A percentile compares a stretch with the other conserved stretches of the same genome.
phyloP scores from a whole-genome alignment of 2,329 filamentous ascomycete genomes.

The Colletotrichum tropicale region DNA sequence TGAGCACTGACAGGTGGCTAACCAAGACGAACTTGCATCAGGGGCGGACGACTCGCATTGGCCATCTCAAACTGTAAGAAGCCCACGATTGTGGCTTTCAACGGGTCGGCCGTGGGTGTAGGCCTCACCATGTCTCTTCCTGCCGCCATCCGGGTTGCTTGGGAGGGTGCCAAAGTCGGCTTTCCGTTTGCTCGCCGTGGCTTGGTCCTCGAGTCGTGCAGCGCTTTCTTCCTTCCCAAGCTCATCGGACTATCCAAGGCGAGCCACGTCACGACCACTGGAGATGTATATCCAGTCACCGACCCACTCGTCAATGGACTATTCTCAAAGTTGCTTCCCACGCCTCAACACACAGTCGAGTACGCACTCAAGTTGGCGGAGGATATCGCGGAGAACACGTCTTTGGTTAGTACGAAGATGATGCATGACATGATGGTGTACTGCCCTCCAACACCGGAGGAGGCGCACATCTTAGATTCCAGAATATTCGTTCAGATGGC shows the following conservation, averaged over 20 bases:
- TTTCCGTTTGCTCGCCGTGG: conserved; percentile 78
- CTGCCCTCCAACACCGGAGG: conserved; percentile 47
- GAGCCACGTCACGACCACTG: not conserved
- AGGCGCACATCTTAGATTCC: conserved; percentile 72
- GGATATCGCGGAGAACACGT: not conserved
- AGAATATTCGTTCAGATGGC: conserved; percentile 66
- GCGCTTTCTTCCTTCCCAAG: conserved; percentile 61
- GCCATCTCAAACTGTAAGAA: conserved; percentile 47
- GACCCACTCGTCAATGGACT: not conserved
- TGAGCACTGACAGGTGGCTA: too few species aligned
- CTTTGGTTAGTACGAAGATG: not conserved
- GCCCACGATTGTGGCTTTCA: conserved; percentile 62
- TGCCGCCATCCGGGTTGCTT: conserved; percentile 57
- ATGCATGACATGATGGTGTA: not conserved
- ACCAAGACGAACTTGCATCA: too few species aligned
- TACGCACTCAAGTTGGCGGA: not conserved
- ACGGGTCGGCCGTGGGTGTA: conserved; percentile 63
- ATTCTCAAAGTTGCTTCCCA: not conserved
- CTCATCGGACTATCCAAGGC: not conserved
- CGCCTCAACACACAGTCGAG: not conserved
- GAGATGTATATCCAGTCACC: not conserved
- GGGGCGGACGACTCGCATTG: not conserved
- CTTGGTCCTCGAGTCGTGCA: conserved; percentile 73
- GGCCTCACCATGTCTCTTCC: conserved; percentile 67
- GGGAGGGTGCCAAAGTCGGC: conserved; percentile 67